phyloP scores from a whole-genome alignment of 345 rosid genomes.

The Corymbia maculata region DNA sequence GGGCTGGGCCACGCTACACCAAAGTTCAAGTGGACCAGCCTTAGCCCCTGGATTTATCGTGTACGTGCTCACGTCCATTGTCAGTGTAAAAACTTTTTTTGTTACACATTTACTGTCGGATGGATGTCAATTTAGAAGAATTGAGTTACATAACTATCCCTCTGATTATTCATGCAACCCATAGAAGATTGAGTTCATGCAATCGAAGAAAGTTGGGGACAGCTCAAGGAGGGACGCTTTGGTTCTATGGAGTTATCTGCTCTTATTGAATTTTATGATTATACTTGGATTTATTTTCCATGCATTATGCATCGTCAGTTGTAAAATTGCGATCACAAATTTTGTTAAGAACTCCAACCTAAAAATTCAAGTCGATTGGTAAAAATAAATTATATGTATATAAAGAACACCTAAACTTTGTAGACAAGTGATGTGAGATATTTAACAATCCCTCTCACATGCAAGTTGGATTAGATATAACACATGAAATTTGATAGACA shows the following conservation, averaged over 20 bases:
- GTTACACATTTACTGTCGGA: neutral
- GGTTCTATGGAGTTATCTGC: too few species aligned
- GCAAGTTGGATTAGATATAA: neutral
- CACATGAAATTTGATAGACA: fast-evolving
- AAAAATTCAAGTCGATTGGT: neutral
- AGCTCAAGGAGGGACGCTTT: too few species aligned
- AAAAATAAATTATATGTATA: neutral
- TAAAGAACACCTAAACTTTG: neutral
- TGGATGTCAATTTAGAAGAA: neutral
- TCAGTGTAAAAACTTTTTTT: neutral
- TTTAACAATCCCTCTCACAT: neutral
- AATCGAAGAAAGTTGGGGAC: too few species aligned
- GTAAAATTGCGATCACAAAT: neutral
- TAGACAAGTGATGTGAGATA: neutral
- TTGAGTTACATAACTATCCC: neutral
- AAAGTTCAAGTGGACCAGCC: neutral
- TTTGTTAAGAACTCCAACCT: neutral
- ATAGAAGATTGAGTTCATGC: too few species aligned
- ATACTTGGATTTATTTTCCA: neutral
- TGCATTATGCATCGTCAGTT: neutral
- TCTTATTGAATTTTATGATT: neutral
- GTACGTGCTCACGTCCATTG: too few species aligned
- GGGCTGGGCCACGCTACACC: neutral
- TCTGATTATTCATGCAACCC: neutral
- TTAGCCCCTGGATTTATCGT: neutral